A percentile compares a stretch with the other conserved stretches of the same genome.
These are phyloP conservation scores for Phialophora tarda DNA, from an alignment of 2,329 filamentous ascomycete species.

Conservation along the genomic window DNA sequence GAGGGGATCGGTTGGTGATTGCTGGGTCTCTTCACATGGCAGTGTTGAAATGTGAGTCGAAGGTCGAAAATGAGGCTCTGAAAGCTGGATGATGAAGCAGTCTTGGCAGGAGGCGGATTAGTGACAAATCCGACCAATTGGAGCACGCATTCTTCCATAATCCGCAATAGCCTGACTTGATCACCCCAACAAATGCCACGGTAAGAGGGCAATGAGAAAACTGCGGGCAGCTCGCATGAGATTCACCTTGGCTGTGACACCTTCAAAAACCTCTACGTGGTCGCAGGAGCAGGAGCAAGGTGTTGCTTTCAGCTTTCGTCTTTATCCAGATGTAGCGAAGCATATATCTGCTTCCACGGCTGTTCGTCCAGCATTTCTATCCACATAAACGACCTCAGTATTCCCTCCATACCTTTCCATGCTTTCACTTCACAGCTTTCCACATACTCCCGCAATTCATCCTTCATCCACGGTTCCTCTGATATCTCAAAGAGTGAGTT, in stretches of 20 bases:
- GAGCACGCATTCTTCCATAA: neutral
- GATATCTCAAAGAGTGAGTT: constrained; percentile 24
- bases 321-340: neutral
- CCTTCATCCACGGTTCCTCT: constrained; percentile 23
- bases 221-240: neutral
- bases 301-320: neutral
- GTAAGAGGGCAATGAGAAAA: neutral
- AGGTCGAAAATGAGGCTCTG: neutral
- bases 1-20: neutral
- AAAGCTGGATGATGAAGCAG: neutral
- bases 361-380: constrained; percentile 43
- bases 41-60: neutral
- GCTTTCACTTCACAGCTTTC: constrained; percentile 14
- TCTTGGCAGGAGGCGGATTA: neutral
- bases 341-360: constrained; percentile 39
- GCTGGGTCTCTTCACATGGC: neutral
- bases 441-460: constrained; percentile 1
- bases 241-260: neutral
- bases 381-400: constrained; percentile 44
- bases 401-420: constrained; percentile 36
- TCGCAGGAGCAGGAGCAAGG: neutral
- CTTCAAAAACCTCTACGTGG: neutral
- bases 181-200: neutral
- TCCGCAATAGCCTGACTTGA: neutral
- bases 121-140: neutral